A percentile compares a stretch with the other conserved stretches of the same genome.
These are phyloP conservation scores for Plasmodium gonderi DNA, from an alignment of 169 alveolate genomes.

Conservation along the genomic window DNA sequence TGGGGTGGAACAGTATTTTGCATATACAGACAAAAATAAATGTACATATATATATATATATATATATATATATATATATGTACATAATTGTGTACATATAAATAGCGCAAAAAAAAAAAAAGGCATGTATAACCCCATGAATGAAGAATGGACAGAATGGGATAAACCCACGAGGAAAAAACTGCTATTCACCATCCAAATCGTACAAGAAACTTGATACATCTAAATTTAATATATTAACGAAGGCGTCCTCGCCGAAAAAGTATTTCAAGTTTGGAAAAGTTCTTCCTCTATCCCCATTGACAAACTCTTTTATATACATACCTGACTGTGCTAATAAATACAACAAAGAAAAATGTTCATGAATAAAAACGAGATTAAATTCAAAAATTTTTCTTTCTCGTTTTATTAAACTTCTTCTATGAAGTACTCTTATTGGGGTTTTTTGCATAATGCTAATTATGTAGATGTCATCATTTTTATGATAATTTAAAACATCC, in stretches of 20 bases:
- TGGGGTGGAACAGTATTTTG: background rate
- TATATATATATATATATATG: too few species aligned
- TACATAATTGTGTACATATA: too few species aligned
- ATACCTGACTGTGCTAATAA: constrained; percentile 91
- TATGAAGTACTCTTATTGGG: constrained; percentile 92
- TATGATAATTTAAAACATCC: constrained; percentile 54
- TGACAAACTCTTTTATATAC: constrained; percentile 92
- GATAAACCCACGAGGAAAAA: too few species aligned
- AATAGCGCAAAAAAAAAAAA: too few species aligned
- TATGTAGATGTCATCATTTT: background rate
- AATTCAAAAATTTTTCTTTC: constrained; percentile 82
- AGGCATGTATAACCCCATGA: too few species aligned
- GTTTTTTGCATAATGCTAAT: constrained; percentile 86
- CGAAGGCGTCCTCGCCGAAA: constrained; percentile 70
- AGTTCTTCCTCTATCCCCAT: constrained; percentile 93
- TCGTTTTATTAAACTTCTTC: constrained; percentile 87
- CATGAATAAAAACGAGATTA: constrained; percentile 82
- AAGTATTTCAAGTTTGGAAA: constrained; percentile 88
- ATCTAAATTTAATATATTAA: constrained; percentile 69
- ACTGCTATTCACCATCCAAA: background rate
- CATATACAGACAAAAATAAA: too few species aligned
- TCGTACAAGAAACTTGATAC: constrained; percentile 51
- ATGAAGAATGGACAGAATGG: background rate
- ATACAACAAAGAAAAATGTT: constrained; percentile 87
- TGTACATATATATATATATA: too few species aligned